Conservation (phyloP, 2,329 filamentous ascomycete species). For the Cercospora zeae-maydis region DNA sequence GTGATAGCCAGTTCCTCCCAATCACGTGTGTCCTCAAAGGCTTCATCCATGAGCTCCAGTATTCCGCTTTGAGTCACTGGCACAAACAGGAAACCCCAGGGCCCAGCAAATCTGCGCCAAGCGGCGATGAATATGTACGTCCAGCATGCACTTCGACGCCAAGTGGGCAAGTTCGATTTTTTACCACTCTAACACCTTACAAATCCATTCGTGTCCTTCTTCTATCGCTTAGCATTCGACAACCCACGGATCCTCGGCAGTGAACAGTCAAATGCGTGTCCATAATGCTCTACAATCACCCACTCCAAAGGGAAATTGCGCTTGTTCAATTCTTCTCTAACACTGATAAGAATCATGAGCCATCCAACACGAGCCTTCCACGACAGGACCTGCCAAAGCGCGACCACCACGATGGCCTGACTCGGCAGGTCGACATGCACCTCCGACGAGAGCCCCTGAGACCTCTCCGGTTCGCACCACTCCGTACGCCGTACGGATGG, state of each 20-base stretch:
- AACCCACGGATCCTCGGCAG: not conserved
- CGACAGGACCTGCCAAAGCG: no score
- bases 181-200: no score
- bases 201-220: not conserved
- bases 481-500: conserved; percentile 33
- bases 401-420: no score
- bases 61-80: not conserved
- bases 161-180: no score
- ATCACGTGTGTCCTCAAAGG: not conserved
- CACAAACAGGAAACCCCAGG: not conserved
- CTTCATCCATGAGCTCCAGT: not conserved
- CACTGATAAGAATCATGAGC: no score
- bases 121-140: not conserved
- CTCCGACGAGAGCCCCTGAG: conserved; percentile 37
- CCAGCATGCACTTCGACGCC: no score
- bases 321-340: no score
- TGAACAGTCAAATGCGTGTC: conserved; percentile 7
- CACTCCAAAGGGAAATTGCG: not conserved
- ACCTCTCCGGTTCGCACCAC: conserved; percentile 32
- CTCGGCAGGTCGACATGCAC: conserved; percentile 37
- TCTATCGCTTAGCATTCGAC: conserved; percentile 3
- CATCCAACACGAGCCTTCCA: no score
- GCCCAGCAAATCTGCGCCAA: not conserved
- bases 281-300: not conserved
- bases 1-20: not conserved